Conservation (phyloP, 805 yeast genomes). For the Kodamaea lidongshanica region DNA sequence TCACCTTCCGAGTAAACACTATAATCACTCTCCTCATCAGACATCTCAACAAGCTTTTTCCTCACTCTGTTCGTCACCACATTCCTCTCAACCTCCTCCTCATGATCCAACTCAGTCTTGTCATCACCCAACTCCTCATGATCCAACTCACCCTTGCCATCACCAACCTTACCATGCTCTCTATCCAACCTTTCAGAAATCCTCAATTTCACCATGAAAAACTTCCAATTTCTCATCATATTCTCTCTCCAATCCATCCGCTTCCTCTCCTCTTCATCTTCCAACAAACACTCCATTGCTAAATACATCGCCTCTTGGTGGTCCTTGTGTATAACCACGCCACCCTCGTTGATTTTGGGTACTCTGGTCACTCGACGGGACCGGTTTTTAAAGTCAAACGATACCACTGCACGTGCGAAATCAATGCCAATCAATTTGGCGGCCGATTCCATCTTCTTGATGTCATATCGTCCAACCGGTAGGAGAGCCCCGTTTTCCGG, state of each 20-base stretch:
- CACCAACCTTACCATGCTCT: slow-evolving; percentile 42
- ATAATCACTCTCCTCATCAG: slow-evolving; percentile 12
- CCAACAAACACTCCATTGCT: slow-evolving; percentile 44
- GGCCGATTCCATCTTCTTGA: slow-evolving; percentile 57
- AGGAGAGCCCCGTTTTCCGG: slow-evolving; percentile 73
- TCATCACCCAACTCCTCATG: slow-evolving; percentile 1
- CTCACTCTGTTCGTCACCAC: slow-evolving; percentile 1
- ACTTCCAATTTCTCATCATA: slow-evolving; percentile 51
- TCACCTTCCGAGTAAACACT: slow-evolving; percentile 13
- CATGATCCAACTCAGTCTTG: slow-evolving; percentile 4
- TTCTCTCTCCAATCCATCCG: slow-evolving; percentile 39
- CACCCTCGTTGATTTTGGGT: slow-evolving; percentile 64
- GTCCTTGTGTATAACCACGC: slow-evolving; percentile 66
- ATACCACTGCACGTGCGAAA: slow-evolving; percentile 81
- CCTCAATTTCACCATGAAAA: slow-evolving; percentile 44
- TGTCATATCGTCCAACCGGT: slow-evolving; percentile 18
- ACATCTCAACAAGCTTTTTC: slow-evolving; percentile 1
- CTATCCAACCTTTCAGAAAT: slow-evolving; percentile 41
- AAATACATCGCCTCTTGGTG: slow-evolving; percentile 53
- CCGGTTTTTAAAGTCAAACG: slow-evolving; percentile 59
- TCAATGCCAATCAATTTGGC: slow-evolving; percentile 67
- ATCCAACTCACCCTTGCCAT: slow-evolving; percentile 9
- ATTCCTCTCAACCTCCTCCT: not conserved
- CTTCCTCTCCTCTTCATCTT: slow-evolving; percentile 44
- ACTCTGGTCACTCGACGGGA: slow-evolving; percentile 26